phyloP scores from a whole-genome alignment of 1,284 basidiomycete species.

The Malassezia cuniculi region DNA sequence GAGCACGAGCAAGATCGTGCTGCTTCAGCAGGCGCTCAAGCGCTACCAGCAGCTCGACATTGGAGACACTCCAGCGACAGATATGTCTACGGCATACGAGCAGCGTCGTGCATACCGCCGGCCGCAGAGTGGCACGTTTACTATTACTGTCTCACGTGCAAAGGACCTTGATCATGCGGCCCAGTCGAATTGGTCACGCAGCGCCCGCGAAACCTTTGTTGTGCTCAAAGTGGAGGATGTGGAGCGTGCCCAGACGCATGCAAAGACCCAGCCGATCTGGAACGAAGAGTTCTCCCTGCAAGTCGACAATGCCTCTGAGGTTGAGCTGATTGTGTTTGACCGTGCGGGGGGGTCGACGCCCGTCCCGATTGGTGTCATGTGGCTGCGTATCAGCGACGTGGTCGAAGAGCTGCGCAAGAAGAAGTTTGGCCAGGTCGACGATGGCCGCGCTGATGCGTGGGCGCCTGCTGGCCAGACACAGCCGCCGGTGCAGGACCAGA shows the following conservation, averaged over 20 bases:
- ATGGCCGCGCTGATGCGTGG: constrained; percentile 47
- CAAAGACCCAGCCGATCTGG: constrained; percentile 88
- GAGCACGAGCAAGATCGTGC: constrained; percentile 87
- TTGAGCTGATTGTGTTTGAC: constrained; percentile 92
- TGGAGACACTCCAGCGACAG: constrained; percentile 63
- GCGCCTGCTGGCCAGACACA: constrained; percentile 5
- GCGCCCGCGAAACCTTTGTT: constrained; percentile 63
- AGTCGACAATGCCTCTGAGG: constrained; percentile 95
- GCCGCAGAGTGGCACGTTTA: constrained; percentile 82
- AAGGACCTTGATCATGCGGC: constrained; percentile 90
- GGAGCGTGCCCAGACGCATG: constrained; percentile 78
- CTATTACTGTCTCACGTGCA: constrained; percentile 74
- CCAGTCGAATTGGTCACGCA: constrained; percentile 49
- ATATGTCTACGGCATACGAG: constrained; percentile 50
- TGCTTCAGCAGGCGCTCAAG: constrained; percentile 79
- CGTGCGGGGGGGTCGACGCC: constrained; percentile 64
- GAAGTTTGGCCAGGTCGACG: constrained; percentile 58
- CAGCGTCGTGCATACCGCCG: constrained; percentile 84
- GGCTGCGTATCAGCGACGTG: constrained; percentile 87
- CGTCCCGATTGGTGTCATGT: constrained; percentile 83
- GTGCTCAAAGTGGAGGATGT: constrained; percentile 94
- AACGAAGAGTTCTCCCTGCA: constrained; percentile 92
- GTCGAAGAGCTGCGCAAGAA: constrained; percentile 87
- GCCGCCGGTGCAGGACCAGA: not conserved
- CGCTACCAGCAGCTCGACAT: constrained; percentile 92